Base-by-base conservation (phyloP, 495 filamentous ascomycete species). In the Diplogelasinospora grovesii region DNA sequence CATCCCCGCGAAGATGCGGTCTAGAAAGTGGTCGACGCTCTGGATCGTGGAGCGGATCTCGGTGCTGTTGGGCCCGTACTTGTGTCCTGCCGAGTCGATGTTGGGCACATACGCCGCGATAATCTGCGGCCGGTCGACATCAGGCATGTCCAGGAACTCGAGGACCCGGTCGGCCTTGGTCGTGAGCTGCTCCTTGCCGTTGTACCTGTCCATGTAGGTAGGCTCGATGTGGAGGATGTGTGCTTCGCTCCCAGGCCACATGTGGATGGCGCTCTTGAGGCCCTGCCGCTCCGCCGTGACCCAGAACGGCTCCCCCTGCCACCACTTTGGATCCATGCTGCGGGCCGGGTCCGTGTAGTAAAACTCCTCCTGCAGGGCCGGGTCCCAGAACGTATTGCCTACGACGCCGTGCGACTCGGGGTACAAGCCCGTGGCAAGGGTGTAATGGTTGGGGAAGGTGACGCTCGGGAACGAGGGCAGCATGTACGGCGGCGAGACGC, bases 401-500 rank as follows among this genome's bases (percentile, higher is more conserved):
- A 99, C 89, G 5, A 99, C 70, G 1, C 92, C 92, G 60, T 99
- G 92, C 34, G 79, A 81, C 55, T 97, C 92, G 0, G 92, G 92
- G 56, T 95, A 85, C 16, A 99, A 61, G 0, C 92, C 92, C 0
- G 92, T 97, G 3, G 85, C 87, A 22, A 99, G 70, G 0, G 92
- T 97, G 64, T 87, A 95, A 55, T 99, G 92, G 57, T 99, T 99
- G 26, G 92, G 92, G 55, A 99, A 99, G 2, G 92, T 99, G 16
- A 99, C 87, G 39, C 85, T 90, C 1, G 92, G 92, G 54, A 99
- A 99, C 45, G 85, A 86, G 0, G 92, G 93, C 7, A 73, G 71
- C 86, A 99, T 94, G 56, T 89, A 95, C 39, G 74, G 73, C 7
- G 92, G 89, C 5, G 89, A 94, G 2, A 99, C 78, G 22, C 92